phyloP scores from a whole-genome alignment of 2,329 filamentous ascomycete species.

The Fusarium sp. region DNA sequence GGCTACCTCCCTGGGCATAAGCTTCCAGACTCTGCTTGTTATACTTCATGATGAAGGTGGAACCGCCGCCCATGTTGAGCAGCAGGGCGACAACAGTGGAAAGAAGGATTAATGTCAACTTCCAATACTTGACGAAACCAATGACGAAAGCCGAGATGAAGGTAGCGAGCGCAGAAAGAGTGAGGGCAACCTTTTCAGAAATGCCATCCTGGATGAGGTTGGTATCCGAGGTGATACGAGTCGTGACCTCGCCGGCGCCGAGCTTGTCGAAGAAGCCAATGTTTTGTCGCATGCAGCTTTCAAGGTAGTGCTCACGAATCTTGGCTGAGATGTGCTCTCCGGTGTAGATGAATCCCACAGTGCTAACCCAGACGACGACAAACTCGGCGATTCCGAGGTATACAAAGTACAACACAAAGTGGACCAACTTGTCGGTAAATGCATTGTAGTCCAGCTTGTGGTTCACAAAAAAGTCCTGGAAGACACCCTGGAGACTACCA shows the following conservation, averaged over 20 bases:
- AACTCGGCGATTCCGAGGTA: slow-evolving; percentile 89
- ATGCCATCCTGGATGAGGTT: slow-evolving; percentile 95
- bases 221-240: slow-evolving; percentile 92
- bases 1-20: slow-evolving; percentile 85
- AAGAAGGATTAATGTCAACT: slow-evolving; percentile 86
- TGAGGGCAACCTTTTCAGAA: slow-evolving; percentile 87
- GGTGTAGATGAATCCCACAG: slow-evolving; percentile 89
- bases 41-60: slow-evolving; percentile 81
- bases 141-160: slow-evolving; percentile 93
- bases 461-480: slow-evolving; percentile 70
- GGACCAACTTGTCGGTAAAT: slow-evolving; percentile 71
- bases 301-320: slow-evolving; percentile 85
- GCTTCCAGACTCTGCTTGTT: slow-evolving; percentile 82
- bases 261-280: slow-evolving; percentile 95
- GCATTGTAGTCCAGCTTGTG: slow-evolving; percentile 57
- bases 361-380: slow-evolving; percentile 78
- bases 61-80: slow-evolving; percentile 80
- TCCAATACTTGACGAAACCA: slow-evolving; percentile 92
- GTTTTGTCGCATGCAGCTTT: slow-evolving; percentile 87
- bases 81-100: slow-evolving; percentile 85
- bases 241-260: slow-evolving; percentile 92
- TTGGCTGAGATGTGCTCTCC: slow-evolving; percentile 84
- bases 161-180: slow-evolving; percentile 79
- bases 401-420: slow-evolving; percentile 83
- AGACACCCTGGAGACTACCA: slow-evolving; percentile 78